Percentiles rank a stretch among this genome's conserved stretches.
Evolutionary conservation across 768 basidiomycete species (phyloP).

Genomic region (Gyrodon lividus): DNA sequence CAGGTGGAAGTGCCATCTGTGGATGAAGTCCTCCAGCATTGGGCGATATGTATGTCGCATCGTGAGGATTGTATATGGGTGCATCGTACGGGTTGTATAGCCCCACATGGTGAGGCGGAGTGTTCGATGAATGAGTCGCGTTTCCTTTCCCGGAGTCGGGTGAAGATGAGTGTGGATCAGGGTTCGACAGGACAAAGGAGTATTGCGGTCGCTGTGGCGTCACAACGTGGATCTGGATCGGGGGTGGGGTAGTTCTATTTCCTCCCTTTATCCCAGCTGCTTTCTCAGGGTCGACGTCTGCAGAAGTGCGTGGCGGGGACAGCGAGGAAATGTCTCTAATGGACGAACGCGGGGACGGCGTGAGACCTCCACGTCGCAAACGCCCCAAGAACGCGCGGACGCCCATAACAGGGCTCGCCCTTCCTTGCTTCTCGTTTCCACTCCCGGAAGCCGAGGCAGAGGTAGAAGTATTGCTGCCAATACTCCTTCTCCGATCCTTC

Average conservation of each 20-base stretch:
- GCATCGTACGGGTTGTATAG: slow-evolving; percentile 1
- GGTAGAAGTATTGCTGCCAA: slow-evolving; percentile 13
- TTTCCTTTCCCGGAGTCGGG: slow-evolving; percentile 11
- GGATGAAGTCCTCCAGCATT: not conserved
- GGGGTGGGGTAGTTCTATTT: slow-evolving; percentile 13
- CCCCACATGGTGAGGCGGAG: not conserved
- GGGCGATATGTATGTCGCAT: not conserved
- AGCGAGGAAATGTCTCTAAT: slow-evolving; percentile 19
- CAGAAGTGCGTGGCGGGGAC: not conserved
- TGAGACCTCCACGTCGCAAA: slow-evolving; percentile 24
- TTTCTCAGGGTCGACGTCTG: slow-evolving; percentile 18
- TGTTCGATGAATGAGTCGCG: not conserved
- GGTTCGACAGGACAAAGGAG: slow-evolving; percentile 33
- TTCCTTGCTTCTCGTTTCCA: slow-evolving; percentile 22
- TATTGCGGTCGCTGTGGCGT: slow-evolving; percentile 21
- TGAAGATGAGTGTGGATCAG: slow-evolving; percentile 26
- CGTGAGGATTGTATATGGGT: not conserved
- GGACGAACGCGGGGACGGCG: slow-evolving; percentile 30
- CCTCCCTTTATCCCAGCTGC: not conserved
- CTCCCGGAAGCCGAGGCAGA: slow-evolving; percentile 20
- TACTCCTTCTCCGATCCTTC: slow-evolving; percentile 12
- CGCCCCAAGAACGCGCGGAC: slow-evolving; percentile 30
- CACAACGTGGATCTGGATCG: slow-evolving; percentile 12
- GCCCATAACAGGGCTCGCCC: slow-evolving; percentile 20
- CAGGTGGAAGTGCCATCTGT: not conserved